Conservation (phyloP, 352 stramenopile genomes). For the Phytophthora pinifolia region DNA sequence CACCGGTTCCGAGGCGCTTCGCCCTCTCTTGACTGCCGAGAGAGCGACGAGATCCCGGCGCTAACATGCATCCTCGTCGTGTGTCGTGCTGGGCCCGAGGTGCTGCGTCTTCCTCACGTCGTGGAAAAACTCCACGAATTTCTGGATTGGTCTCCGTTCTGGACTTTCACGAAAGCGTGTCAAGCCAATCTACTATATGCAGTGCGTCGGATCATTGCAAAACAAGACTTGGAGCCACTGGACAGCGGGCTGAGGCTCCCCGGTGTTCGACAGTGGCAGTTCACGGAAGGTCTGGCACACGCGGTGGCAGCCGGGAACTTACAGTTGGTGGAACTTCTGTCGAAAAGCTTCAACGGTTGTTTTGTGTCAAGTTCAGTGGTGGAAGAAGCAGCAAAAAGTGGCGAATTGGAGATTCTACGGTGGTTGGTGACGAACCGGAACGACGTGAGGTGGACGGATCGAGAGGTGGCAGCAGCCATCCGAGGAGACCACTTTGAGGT, state of each 20-base stretch:
- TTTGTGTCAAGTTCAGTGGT: slow-evolving; percentile 2
- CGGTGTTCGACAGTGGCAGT: slow-evolving; percentile 16
- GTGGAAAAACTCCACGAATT: slow-evolving; percentile 12
- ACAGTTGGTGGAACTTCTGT: slow-evolving; percentile 8
- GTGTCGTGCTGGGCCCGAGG: slow-evolving; percentile 4
- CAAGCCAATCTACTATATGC: slow-evolving; percentile 9
- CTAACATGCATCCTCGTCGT: slow-evolving; percentile 7
- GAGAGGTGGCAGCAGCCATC: slow-evolving; percentile 6
- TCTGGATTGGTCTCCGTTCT: slow-evolving; percentile 9
- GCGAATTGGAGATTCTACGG: slow-evolving; percentile 4
- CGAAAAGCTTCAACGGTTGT: slow-evolving; percentile 5
- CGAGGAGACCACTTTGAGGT: slow-evolving; percentile 10
- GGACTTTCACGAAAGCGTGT: slow-evolving; percentile 9
- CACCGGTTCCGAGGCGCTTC: too few relatives aligned
- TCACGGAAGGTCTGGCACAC: slow-evolving; percentile 5
- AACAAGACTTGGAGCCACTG: not conserved
- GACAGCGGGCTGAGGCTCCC: slow-evolving; percentile 3
- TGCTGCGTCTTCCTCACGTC: slow-evolving; percentile 12
- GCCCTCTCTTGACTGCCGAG: too few relatives aligned
- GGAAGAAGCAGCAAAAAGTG: slow-evolving; percentile 3
- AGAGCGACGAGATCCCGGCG: not conserved
- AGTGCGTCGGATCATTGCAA: slow-evolving; percentile 2
- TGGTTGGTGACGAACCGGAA: slow-evolving; percentile 8
- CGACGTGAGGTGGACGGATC: slow-evolving; percentile 8
- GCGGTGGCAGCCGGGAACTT: slow-evolving; percentile 5